Conservation (phyloP, 768 basidiomycete genomes). For the Phallus indusiatus region DNA sequence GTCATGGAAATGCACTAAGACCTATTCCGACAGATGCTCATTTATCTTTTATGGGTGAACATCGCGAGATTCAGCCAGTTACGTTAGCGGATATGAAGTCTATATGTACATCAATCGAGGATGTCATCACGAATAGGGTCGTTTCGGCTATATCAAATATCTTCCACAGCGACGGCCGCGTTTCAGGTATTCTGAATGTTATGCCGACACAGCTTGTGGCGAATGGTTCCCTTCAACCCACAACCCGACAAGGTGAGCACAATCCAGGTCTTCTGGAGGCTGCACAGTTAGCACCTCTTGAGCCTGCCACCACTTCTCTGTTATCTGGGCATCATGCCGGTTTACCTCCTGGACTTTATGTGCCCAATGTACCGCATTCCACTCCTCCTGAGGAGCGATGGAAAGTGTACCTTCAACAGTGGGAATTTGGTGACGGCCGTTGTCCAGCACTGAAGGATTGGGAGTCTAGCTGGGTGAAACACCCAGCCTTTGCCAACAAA, state of each 20-base stretch:
- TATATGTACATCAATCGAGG: not conserved
- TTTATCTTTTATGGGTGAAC: slow-evolving; percentile 2
- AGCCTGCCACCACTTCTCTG: not conserved
- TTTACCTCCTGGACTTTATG: not conserved
- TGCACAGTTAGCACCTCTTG: not conserved
- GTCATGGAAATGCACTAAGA: slow-evolving; percentile 15
- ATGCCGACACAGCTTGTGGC: not conserved
- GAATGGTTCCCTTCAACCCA: not conserved
- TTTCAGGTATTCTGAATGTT: not conserved
- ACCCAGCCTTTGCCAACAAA: not conserved
- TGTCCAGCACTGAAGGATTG: not conserved
- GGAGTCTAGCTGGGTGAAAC: not conserved
- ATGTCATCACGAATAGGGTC: not conserved
- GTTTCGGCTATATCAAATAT: not conserved
- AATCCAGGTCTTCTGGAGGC: not conserved
- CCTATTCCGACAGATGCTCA: not conserved
- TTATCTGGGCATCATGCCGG: not conserved
- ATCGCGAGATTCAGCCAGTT: not conserved
- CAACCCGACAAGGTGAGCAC: not conserved
- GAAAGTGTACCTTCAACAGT: not conserved
- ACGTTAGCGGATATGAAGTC: not conserved
- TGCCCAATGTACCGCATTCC: not conserved
- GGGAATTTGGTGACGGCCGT: not conserved
- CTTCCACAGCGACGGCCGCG: not conserved
- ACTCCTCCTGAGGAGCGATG: not conserved